Conservation (phyloP, 78 protist species). For the Andalucia godoyi region DNA sequence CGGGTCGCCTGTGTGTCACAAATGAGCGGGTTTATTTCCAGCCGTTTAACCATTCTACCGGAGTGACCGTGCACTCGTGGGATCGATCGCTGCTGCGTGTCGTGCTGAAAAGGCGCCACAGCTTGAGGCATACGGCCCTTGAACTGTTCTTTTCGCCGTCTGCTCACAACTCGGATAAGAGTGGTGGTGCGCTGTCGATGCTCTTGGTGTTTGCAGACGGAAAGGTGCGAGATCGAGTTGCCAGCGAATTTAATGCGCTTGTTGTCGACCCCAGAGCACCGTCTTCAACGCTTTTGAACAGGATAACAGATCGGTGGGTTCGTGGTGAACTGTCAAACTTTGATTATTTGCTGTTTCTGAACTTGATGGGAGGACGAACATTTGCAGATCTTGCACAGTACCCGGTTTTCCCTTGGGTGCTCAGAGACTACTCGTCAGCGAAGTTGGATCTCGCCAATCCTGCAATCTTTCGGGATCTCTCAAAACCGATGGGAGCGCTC, state of each 20-base stretch:
- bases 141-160: too few relatives aligned
- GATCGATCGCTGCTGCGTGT: too few relatives aligned
- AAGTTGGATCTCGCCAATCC: constrained; percentile 21
- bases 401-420: constrained; percentile 74
- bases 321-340: not conserved
- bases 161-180: too few relatives aligned
- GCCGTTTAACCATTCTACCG: constrained; percentile 54
- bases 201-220: not conserved
- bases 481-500: constrained; percentile 85
- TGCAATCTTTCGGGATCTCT: constrained; percentile 58
- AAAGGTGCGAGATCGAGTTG: not conserved
- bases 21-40: constrained; percentile 57
- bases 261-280: not conserved
- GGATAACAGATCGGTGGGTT: not conserved
- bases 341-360: constrained; percentile 6
- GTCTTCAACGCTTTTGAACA: not conserved
- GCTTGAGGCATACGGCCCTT: too few relatives aligned
- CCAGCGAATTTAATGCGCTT: not conserved
- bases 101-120: too few relatives aligned
- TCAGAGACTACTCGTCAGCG: constrained; percentile 27
- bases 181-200: not conserved
- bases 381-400: constrained; percentile 78
- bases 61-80: constrained; percentile 32
- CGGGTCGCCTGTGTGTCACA: constrained; percentile 59
- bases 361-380: not conserved